Conservation (phyloP, 2,329 filamentous ascomycete species). For the Fusarium musae region DNA sequence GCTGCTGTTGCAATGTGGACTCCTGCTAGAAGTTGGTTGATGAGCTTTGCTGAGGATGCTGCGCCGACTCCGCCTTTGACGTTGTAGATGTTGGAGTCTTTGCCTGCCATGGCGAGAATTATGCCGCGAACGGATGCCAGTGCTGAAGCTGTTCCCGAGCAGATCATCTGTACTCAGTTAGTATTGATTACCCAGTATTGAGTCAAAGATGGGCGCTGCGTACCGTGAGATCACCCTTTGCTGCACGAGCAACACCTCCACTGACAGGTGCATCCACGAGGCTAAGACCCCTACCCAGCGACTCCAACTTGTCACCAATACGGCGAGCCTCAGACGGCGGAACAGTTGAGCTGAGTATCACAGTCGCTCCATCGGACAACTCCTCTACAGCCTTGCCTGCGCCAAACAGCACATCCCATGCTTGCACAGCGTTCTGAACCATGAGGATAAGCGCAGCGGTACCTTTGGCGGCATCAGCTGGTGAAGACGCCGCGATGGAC, state of each 20-base stretch:
- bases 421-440: neutral
- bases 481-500: neutral
- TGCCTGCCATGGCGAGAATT: neutral
- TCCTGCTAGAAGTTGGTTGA: constrained; percentile 1
- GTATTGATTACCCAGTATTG: fast-evolving
- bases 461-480: neutral
- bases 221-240: constrained; percentile 1
- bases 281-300: neutral
- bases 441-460: neutral
- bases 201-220: fast-evolving
- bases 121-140: neutral
- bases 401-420: neutral
- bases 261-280: neutral
- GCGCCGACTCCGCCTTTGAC: neutral
- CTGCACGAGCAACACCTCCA: neutral
- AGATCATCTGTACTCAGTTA: neutral
- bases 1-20: neutral
- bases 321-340: neutral
- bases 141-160: neutral
- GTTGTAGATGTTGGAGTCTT: neutral
- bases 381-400: neutral
- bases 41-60: neutral
- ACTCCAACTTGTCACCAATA: fast-evolving
- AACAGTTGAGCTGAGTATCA: neutral
- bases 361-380: neutral